These are phyloP conservation scores for Rhodotorula sp. DNA, from an alignment of 1,284 basidiomycete genomes.

Conservation along the genomic window DNA sequence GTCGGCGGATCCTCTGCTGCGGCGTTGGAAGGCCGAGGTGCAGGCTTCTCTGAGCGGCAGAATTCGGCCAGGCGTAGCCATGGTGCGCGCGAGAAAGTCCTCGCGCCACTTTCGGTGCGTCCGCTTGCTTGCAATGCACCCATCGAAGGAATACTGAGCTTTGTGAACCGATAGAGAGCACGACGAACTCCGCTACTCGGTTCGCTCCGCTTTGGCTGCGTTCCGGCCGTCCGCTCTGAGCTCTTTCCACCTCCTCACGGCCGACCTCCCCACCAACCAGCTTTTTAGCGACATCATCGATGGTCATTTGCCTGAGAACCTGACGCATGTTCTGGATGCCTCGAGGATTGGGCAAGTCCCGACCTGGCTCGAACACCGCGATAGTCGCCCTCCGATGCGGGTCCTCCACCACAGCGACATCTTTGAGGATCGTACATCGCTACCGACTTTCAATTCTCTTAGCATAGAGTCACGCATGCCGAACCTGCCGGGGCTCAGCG, in stretches of 20 bases:
- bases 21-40: conserved; percentile 9
- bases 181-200: conserved; percentile 39
- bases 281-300: conserved; percentile 9
- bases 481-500: conserved; percentile 19
- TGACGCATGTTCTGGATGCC: not conserved
- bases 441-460: conserved; percentile 38
- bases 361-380: conserved; percentile 8
- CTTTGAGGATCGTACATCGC: conserved; percentile 6
- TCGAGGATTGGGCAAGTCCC: conserved; percentile 20
- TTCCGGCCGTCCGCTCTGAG: not conserved
- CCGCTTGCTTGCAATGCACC: not conserved
- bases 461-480: conserved; percentile 42
- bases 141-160: too few species aligned
- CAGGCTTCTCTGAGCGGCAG: not conserved
- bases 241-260: conserved; percentile 19
- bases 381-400: not conserved
- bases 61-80: not conserved
- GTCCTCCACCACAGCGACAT: conserved; percentile 29
- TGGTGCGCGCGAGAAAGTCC: not conserved
- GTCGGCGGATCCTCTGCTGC: conserved; percentile 10
- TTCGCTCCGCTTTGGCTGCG: conserved; percentile 29
- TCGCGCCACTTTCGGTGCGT: conserved; percentile 29
- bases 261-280: conserved; percentile 15
- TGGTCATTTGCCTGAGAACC: not conserved
- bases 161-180: conserved; percentile 15